Evolutionary conservation across 2,329 filamentous ascomycete genomes (phyloP).

Genomic region (Aspergillus proliferans): DNA sequence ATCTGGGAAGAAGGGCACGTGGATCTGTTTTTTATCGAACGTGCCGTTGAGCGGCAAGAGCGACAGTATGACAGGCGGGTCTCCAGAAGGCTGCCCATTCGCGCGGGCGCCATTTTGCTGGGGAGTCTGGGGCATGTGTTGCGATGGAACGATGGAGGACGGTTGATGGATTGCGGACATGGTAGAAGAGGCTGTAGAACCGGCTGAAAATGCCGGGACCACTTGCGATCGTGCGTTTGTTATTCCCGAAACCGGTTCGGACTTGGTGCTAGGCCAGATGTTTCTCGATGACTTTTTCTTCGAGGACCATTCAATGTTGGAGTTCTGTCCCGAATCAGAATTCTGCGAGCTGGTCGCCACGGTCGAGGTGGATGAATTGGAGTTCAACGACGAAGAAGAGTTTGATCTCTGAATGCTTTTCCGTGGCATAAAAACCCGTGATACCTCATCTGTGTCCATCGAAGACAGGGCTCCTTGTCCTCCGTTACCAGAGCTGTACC

Average conservation of each 20-base stretch:
- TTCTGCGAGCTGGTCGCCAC: slow-evolving; percentile 27
- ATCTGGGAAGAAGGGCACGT: slow-evolving; percentile 89
- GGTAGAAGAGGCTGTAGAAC: slow-evolving; percentile 54
- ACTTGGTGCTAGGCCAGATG: slow-evolving; percentile 60
- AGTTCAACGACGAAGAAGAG: slow-evolving; percentile 77
- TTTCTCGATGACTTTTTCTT: slow-evolving; percentile 47
- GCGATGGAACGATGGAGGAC: slow-evolving; percentile 58
- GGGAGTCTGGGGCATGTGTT: slow-evolving; percentile 60
- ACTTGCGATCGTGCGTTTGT: slow-evolving; percentile 57
- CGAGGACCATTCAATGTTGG: slow-evolving; percentile 33
- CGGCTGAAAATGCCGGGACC: slow-evolving; percentile 53
- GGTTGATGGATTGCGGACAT: slow-evolving; percentile 60
- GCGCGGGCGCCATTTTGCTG: slow-evolving; percentile 54
- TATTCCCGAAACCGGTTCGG: slow-evolving; percentile 59
- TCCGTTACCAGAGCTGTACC: slow-evolving; percentile 52
- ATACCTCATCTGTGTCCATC: slow-evolving; percentile 77
- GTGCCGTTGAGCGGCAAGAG: slow-evolving; percentile 89
- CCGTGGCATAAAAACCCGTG: slow-evolving; percentile 82
- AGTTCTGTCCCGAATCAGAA: slow-evolving; percentile 32
- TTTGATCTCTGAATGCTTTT: slow-evolving; percentile 81
- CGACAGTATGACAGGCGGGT: slow-evolving; percentile 71
- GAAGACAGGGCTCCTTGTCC: slow-evolving; percentile 58
- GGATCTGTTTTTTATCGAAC: slow-evolving; percentile 95
- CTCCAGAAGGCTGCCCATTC: slow-evolving; percentile 41
- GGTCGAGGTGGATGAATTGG: slow-evolving; percentile 51